Conservation (phyloP, 306 rosid species). For the Cajanus cajan region DNA sequence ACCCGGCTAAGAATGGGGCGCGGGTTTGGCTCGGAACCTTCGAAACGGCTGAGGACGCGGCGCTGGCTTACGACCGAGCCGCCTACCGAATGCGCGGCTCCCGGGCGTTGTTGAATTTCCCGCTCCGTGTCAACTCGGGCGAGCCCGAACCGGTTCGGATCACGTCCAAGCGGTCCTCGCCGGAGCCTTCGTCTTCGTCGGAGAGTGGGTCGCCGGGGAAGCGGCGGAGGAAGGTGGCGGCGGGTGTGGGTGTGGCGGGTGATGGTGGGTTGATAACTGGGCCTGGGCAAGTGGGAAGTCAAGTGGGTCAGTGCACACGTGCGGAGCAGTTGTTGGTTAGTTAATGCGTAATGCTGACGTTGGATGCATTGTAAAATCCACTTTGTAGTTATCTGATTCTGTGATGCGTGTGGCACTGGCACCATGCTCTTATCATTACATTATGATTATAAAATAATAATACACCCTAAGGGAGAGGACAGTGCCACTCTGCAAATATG, state of each 20-base stretch:
- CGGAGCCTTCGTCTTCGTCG: conserved; percentile 47
- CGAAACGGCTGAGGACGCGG: conserved; percentile 94
- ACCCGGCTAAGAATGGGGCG: conserved; percentile 91
- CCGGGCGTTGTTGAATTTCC: conserved; percentile 74
- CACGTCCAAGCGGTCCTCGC: conserved; percentile 54
- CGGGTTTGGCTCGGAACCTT: conserved; percentile 97
- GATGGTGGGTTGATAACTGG: conserved; percentile 15
- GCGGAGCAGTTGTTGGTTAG: conserved; percentile 27
- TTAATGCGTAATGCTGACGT: conserved; percentile 29
- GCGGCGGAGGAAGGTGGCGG: conserved; percentile 52
- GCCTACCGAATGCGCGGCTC: conserved; percentile 94
- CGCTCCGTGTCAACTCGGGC: conserved; percentile 80
- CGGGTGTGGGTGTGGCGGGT: conserved; percentile 25
- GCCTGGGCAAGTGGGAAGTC: conserved; percentile 36
- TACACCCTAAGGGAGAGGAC: not conserved
- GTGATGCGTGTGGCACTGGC: not conserved
- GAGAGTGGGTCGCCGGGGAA: conserved; percentile 45
- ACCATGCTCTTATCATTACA: not conserved
- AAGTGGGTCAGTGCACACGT: conserved; percentile 33
- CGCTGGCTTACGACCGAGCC: conserved; percentile 88
- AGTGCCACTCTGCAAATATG: not conserved
- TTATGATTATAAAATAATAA: not conserved
- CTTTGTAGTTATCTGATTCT: conserved; percentile 20
- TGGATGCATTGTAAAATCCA: not conserved
- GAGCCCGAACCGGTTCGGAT: conserved; percentile 90